A percentile compares a stretch with the other conserved stretches of the same genome.
Evolutionary conservation across 129 eudicot species (phyloP).

Genomic region (Chrysanthemum lavandulifolium): DNA sequence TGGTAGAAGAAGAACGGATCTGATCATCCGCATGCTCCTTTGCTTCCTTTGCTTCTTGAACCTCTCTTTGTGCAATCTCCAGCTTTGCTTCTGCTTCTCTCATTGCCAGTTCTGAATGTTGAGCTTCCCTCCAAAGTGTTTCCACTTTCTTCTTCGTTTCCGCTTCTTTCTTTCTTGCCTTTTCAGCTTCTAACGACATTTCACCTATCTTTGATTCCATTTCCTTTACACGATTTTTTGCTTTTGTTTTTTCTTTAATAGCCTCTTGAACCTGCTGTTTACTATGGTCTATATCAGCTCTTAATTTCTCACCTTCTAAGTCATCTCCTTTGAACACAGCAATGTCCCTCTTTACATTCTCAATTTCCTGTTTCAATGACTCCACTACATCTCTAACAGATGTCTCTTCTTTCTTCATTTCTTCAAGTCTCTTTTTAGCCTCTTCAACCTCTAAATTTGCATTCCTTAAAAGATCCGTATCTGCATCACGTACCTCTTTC

Average conservation of each 20-base stretch:
- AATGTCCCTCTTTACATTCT: constrained; percentile 44
- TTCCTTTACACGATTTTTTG: constrained; percentile 30
- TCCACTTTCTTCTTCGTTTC: constrained; percentile 39
- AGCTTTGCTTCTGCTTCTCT: constrained; percentile 49
- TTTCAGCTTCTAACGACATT: constrained; percentile 44
- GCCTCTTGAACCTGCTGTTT: constrained; percentile 45
- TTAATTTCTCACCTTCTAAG: constrained; percentile 37
- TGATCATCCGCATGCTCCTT: constrained; percentile 56
- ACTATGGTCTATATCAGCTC: constrained; percentile 39
- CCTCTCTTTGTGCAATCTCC: constrained; percentile 48
- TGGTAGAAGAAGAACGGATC: constrained; percentile 34
- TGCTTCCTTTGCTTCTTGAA: constrained; percentile 68
- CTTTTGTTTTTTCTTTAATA: constrained; percentile 29
- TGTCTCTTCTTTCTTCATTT: constrained; percentile 45
- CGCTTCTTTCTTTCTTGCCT: constrained; percentile 48
- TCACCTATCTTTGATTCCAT: constrained; percentile 36
- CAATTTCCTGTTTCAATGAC: constrained; percentile 48
- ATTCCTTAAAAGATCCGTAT: constrained; percentile 29
- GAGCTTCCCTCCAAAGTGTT: constrained; percentile 49
- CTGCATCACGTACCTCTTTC: constrained; percentile 44
- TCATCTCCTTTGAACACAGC: constrained; percentile 34
- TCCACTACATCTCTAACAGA: constrained; percentile 35
- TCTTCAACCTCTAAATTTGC: constrained; percentile 44
- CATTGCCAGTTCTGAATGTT: constrained; percentile 33
- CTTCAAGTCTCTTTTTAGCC: constrained; percentile 46